Conservation (phyloP, 257 asterid species). For the Plectranthus barbatus region DNA sequence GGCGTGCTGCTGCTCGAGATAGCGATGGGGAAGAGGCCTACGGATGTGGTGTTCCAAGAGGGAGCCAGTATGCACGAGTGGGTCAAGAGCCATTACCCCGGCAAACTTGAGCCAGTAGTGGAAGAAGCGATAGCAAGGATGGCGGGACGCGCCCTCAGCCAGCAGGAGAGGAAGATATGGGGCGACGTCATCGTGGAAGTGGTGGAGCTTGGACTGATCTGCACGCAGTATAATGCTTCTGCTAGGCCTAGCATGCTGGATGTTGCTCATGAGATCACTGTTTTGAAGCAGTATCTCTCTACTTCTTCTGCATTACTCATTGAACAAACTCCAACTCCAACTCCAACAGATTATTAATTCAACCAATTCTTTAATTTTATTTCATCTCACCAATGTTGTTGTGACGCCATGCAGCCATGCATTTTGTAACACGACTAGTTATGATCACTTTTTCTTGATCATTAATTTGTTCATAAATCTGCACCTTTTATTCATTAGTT, state of each 20-base stretch:
- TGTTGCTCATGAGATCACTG: conserved; percentile 50
- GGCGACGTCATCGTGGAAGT: conserved; percentile 40
- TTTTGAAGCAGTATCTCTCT: conserved; percentile 49
- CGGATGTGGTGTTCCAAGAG: conserved; percentile 47
- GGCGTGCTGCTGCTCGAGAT: conserved; percentile 70
- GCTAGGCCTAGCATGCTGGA: conserved; percentile 73
- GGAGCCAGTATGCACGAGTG: conserved; percentile 69
- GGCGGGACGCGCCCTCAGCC: conserved; percentile 6
- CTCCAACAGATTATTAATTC: too few species aligned
- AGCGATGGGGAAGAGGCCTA: conserved; percentile 64
- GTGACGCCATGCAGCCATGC: too few species aligned
- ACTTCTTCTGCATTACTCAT: conserved; percentile 14
- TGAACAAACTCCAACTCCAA: conserved; percentile 25
- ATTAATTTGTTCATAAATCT: too few species aligned
- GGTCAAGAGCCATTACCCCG: conserved; percentile 59
- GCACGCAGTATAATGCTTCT: conserved; percentile 57
- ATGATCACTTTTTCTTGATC: too few species aligned
- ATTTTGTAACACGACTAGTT: too few species aligned
- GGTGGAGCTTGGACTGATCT: conserved; percentile 59
- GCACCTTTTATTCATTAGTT: too few species aligned
- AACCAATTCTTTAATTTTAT: not conserved
- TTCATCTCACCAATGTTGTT: too few species aligned
- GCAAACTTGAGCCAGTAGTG: conserved; percentile 46
- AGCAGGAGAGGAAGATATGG: conserved; percentile 28
- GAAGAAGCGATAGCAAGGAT: conserved; percentile 36